phyloP scores from a whole-genome alignment of 768 basidiomycete species.

The Leccinum obscurum region DNA sequence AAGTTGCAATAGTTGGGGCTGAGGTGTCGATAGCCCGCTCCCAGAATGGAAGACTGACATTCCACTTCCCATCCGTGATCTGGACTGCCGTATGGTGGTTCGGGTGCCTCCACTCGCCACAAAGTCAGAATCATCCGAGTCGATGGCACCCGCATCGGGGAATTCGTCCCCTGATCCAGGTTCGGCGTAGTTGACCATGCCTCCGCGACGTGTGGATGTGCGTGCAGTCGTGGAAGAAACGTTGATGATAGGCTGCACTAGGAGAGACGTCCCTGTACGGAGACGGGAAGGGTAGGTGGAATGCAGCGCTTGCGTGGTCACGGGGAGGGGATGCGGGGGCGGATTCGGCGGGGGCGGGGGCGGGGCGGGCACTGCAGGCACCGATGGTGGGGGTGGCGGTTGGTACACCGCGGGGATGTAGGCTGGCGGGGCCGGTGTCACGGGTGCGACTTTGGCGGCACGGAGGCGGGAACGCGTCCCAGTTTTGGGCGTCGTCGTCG shows the following conservation, averaged over 20 bases:
- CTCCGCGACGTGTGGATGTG: constrained; percentile 58
- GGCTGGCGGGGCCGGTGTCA: constrained; percentile 34
- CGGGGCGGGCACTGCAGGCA: constrained; percentile 21
- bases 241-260: constrained; percentile 82
- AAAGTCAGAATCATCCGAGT: constrained; percentile 85
- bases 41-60: constrained; percentile 57
- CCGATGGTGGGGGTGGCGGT: constrained; percentile 34
- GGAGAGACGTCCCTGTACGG: constrained; percentile 83
- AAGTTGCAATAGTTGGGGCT: constrained; percentile 25
- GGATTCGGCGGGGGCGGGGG: constrained; percentile 46
- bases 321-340: constrained; percentile 57
- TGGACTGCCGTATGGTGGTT: constrained; percentile 52
- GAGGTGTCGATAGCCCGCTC: constrained; percentile 42
- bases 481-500: constrained; percentile 46
- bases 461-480: constrained; percentile 43
- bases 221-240: constrained; percentile 43
- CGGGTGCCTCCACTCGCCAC: constrained; percentile 63
- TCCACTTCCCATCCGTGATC: constrained; percentile 44
- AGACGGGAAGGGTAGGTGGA: constrained; percentile 90
- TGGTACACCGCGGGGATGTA: constrained; percentile 41
- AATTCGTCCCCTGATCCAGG: constrained; percentile 82
- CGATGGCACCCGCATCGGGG: constrained; percentile 76
- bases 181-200: constrained; percentile 84
- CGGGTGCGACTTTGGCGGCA: constrained; percentile 40
- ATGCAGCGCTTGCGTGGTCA: constrained; percentile 66